Base-by-base conservation (phyloP, 176 grass and related monocot genomes). In the Oryza brachyantha region DNA sequence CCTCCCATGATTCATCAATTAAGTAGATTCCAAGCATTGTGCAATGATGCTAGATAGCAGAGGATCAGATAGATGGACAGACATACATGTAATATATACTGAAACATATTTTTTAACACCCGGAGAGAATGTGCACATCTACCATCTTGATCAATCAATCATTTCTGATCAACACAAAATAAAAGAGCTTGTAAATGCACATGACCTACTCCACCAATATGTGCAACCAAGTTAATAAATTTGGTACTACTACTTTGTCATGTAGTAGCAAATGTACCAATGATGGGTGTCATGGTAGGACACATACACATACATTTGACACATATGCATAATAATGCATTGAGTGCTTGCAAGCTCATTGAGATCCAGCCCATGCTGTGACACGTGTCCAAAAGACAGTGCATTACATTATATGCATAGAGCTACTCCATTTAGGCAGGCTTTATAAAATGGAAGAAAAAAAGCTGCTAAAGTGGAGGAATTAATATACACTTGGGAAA, bases 1-100 rank as follows among this genome's bases (percentile, higher is more conserved):
- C 29, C 76, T 6, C 68, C 62, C 73, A 52, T 74, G 84, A 73
- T 73, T 79, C 55, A 19, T 35, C 68, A 46, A 67, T 73, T 79
- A 66, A 74, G 68, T 80, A 80, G 76, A 80, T 74, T 61, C 43
- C 36, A 79, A 80, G 61, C 76, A 74, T 79, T 25, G 37, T 35
- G 59, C 68, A 85, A 79, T 85, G 60, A 85, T 73, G 70, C 75
- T 62, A 66, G 28, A 11, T 61, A 52, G 8, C 48, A n/a, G 17
- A 70, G 52, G 52, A 55, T 79, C 74, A 64, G 74, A 55, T 55
- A 55, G 38, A 8, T 58, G 52, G 66, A 41, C n/a, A 55, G 22
- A 9, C 43, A 79, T 72, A 28, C 24, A 16, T 72, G 13, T 27
- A 32, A 52, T 52, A 5, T 52, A 52, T n/a, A 21, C 17, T 21